Evolutionary conservation across 805 yeast species (phyloP).

Genomic region (Ogataea corticis): DNA sequence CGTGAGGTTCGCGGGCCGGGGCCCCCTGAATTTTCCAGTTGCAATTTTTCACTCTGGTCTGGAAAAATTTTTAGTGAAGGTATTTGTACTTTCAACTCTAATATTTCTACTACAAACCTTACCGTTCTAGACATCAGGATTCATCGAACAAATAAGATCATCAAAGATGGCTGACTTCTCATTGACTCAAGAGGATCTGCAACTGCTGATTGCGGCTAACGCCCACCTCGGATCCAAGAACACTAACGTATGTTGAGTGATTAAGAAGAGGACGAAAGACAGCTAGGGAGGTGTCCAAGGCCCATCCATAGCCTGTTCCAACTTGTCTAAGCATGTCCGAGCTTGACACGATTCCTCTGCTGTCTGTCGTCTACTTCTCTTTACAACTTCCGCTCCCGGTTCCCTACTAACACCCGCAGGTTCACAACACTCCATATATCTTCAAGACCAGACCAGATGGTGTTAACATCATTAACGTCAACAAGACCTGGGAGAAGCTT

Average conservation of each 20-base stretch:
- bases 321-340: too few relatives aligned
- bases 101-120: constrained; percentile 3
- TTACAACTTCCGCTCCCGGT: background rate
- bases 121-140: constrained; percentile 4
- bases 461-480: constrained; percentile 96
- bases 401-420: constrained; percentile 43
- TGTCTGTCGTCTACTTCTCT: background rate
- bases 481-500: constrained; percentile 99
- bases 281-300: background rate
- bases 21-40: constrained; percentile 14
- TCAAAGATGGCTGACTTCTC: constrained; percentile 39
- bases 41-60: constrained; percentile 9
- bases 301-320: background rate
- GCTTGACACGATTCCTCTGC: background rate
- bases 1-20: background rate
- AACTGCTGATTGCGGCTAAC: constrained; percentile 99
- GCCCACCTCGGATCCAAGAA: constrained; percentile 99
- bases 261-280: too few relatives aligned
- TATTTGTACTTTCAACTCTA: constrained; percentile 16
- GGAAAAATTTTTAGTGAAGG: constrained; percentile 16
- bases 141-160: constrained; percentile 11
- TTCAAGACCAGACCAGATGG: constrained; percentile 99
- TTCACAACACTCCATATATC: constrained; percentile 96
- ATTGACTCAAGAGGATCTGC: constrained; percentile 93
- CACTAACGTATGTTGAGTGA: constrained; percentile 80